Percentiles rank a stretch among this genome's conserved stretches.
These are phyloP conservation scores for Pythium aquatile DNA, from an alignment of 352 stramenopile species.

Conservation along the genomic window DNA sequence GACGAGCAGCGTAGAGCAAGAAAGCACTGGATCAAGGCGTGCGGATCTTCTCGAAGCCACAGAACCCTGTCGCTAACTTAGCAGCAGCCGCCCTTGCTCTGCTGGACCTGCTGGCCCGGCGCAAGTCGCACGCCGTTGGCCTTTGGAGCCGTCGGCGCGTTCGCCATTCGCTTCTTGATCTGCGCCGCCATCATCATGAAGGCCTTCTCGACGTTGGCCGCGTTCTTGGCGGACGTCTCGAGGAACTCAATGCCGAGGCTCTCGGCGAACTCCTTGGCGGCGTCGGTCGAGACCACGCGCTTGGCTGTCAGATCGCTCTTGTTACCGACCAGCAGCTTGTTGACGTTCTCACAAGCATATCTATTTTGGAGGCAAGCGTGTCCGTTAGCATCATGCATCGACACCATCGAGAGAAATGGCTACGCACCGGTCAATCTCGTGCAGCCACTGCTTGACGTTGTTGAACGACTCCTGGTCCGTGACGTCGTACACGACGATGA, in stretches of 20 bases:
- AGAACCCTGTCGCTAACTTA: slow-evolving; percentile 38
- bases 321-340: slow-evolving; percentile 98
- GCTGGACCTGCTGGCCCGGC: slow-evolving; percentile 58
- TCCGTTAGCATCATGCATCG: neutral
- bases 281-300: slow-evolving; percentile 92
- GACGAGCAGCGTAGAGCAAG: neutral
- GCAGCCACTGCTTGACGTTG: slow-evolving; percentile 98
- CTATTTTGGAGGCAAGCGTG: slow-evolving; percentile 32
- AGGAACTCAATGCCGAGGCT: slow-evolving; percentile 88
- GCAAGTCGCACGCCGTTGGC: slow-evolving; percentile 53
- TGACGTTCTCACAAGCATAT: slow-evolving; percentile 96
- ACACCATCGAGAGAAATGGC: slow-evolving; percentile 18
- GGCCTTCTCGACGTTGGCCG: slow-evolving; percentile 88
- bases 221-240: slow-evolving; percentile 89
- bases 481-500: slow-evolving; percentile 99
- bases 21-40: slow-evolving; percentile 3
- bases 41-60: slow-evolving; percentile 18
- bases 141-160: slow-evolving; percentile 76
- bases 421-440: slow-evolving; percentile 86
- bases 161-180: slow-evolving; percentile 91
- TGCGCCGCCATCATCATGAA: slow-evolving; percentile 93
- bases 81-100: slow-evolving; percentile 81
- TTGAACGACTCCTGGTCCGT: slow-evolving; percentile 98
- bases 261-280: slow-evolving; percentile 90
- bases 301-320: slow-evolving; percentile 96